A percentile compares a stretch with the other conserved stretches of the same genome.
These are phyloP conservation scores for Candida khao-thaluensis DNA, from an alignment of 805 yeast genomes.

Conservation along the genomic window DNA sequence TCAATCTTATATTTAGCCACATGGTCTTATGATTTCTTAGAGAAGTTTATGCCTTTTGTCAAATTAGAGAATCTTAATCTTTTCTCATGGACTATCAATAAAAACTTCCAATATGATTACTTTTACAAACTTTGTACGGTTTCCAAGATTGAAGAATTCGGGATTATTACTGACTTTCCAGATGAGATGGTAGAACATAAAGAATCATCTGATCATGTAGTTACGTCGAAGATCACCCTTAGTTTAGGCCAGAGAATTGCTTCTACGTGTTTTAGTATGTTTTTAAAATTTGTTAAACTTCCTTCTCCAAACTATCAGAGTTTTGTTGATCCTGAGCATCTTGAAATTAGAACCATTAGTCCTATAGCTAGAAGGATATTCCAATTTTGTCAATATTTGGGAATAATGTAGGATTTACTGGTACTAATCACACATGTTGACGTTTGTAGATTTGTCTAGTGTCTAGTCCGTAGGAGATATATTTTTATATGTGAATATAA, in stretches of 20 bases:
- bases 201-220: neutral
- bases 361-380: neutral
- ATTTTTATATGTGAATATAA: no score
- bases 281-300: neutral
- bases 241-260: neutral
- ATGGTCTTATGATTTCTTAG: constrained; percentile 36
- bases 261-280: neutral
- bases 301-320: neutral
- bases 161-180: constrained; percentile 38
- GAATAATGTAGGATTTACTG: constrained; percentile 1
- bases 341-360: neutral
- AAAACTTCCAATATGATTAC: constrained; percentile 33
- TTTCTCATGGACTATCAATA: constrained; percentile 43
- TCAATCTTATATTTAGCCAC: constrained; percentile 38
- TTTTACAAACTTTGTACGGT: constrained; percentile 24
- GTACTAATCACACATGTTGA: no score
- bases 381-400: constrained; percentile 3
- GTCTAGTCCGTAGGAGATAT: no score
- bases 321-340: constrained; percentile 3
- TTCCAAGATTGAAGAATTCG: constrained; percentile 30
- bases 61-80: constrained; percentile 31
- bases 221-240: constrained; percentile 5
- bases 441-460: no score
- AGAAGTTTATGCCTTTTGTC: constrained; percentile 36
- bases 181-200: constrained; percentile 22